Base-by-base conservation (phyloP, 176 grass and related monocot genomes). In the Oropetium thomaeum region DNA sequence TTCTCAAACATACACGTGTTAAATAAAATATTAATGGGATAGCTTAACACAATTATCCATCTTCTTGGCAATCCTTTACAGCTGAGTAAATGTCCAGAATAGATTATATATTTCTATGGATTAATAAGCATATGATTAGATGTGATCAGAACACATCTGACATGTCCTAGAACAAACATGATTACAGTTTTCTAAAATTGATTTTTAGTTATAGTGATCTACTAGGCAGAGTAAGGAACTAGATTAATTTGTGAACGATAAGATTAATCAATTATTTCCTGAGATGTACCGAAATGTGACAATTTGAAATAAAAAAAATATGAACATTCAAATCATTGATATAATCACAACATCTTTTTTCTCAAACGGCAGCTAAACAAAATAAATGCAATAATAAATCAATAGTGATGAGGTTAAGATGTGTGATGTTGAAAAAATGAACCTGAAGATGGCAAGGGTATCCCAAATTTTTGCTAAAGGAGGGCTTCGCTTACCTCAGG, bases 401-500 rank as follows among this genome's bases (percentile, higher is more conserved):
- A 71, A 64, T 5, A 41, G 14, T 23, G 10, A 43, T 39, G 33
- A 79, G 11, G 30, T 62, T 42, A 55, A 35, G 33, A 79, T 15
- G 38, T 69, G 33, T 44, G 54, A 44, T 38, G 64, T 47, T 10
- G 0, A 17, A 62, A 76, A 55, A 74, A 49, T 22, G 4, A 45
- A 74, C 42, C 62, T 65, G 13, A 79, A 40, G 12, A 42, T 38
- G 62, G 33, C 27, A 73, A 85, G 38, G 20, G 28, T 65, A n/a
- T 35, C 25, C 22, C 22, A 20, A 65, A 54, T 71, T 8, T 60
- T 69, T 75, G 55, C 37, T 79, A 15, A 81, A 75, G 17, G 40
- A 83, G 63, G n/a, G 23, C 41, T 34, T 67, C 73, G 71, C 87
- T 99, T 92, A 99, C 96, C 86, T 96, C 96, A 82, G 89, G 60